Conservation (phyloP, 225 moss, liverwort and hornwort species). For the Straminergon stramineum region DNA sequence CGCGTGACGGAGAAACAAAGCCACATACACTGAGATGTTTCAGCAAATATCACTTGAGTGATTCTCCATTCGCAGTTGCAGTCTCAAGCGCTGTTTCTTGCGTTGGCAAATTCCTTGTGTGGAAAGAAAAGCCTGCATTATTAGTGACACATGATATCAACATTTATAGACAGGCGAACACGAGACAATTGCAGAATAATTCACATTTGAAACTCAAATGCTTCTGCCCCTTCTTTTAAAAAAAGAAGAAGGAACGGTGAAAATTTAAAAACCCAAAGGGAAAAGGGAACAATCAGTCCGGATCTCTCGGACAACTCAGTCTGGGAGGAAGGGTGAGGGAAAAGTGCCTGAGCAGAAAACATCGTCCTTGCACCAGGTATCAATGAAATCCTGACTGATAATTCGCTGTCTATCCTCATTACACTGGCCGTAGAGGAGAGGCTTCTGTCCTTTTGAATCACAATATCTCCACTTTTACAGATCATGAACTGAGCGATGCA, state of each 20-base stretch:
- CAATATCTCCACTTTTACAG: background rate
- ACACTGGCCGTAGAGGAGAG: too few species aligned
- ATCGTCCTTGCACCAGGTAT: too few species aligned
- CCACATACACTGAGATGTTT: background rate
- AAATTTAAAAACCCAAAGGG: too few species aligned
- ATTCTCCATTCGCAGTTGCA: background rate
- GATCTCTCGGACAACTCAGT: too few species aligned
- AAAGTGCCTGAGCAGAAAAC: too few species aligned
- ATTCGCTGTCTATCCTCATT: too few species aligned
- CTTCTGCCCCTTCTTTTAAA: too few species aligned
- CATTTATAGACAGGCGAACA: background rate
- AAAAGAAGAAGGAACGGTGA: too few species aligned
- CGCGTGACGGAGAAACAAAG: background rate
- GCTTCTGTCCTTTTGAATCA: background rate
- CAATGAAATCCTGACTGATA: too few species aligned
- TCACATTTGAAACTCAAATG: background rate
- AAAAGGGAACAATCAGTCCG: too few species aligned
- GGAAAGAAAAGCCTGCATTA: background rate
- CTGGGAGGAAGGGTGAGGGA: too few species aligned
- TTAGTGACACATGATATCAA: background rate
- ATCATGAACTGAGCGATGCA: background rate
- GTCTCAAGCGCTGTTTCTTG: background rate
- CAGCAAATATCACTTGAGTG: background rate
- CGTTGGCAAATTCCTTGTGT: background rate
- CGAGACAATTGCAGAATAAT: background rate